Evolutionary conservation across 371 early-diverging fungal species (phyloP), one percentile per base, ranked within the genome.

Genomic region (Mucor saturninus): DNA sequence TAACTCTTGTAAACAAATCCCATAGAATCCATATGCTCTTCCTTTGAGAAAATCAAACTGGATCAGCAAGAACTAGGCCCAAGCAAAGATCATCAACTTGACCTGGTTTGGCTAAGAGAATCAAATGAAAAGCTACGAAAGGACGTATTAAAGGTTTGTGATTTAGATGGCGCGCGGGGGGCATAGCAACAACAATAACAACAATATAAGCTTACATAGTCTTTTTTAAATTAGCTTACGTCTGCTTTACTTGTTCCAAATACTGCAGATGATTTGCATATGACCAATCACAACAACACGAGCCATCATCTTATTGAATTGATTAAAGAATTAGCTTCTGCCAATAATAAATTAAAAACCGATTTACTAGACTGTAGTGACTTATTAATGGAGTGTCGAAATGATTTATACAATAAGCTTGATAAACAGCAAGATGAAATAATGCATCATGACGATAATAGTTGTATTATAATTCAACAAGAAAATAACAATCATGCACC

Each of bases 251-350:
- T 56, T 40, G 74, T 43, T 42, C 75, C 66, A 13, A 56, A 56
- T 52, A 21, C 56, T 35, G 56, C 64, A 61, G 56, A 42, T 61
- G 56, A 61, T 43, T 42, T 56, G 30, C 65, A 65, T 42, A 60
- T 65, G 56, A 56, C 54, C 45, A 63, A 67, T 29, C 28, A 66
- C 15, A 40, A 58, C 32, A 58, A 29, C 26, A 59, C 59, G 42
- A 48, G 56, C 21, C 59, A 66, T 38, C 63, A 72, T 28, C 62
- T 69, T 15, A 55, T 73, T 29, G 69, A 73, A 0, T 60, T 81
- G 26, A 76, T 81, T 37, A 81, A 77, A 62, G 82, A 81, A 45
- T 52, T 81, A 9, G 79, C 74, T 7, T 71, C 71, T 10, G 74
- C 82, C 9, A 78, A 81, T 46, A 73, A 66, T 53, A 79, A 81